Percentiles rank a stretch among this genome's conserved stretches.
phyloP scores from a whole-genome alignment of 805 yeast genomes.

The Wickerhamomyces queroliae region DNA sequence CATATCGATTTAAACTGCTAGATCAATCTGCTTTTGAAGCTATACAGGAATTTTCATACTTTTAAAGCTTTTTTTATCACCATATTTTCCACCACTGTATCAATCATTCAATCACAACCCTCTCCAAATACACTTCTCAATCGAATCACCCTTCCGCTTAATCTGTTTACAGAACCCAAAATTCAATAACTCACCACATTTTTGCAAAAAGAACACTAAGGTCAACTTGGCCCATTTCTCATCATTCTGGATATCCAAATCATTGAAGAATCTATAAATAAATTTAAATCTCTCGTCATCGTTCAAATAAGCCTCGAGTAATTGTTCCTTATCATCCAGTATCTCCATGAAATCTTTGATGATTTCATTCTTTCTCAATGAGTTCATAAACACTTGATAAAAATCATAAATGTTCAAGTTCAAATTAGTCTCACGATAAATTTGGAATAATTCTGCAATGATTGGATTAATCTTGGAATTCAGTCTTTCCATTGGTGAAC shows the following conservation, averaged over 20 bases:
- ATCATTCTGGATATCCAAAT: constrained; percentile 23
- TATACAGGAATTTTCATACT: no score
- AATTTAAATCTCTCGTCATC: constrained; percentile 22
- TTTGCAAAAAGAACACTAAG: constrained; percentile 70
- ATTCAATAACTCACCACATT: constrained; percentile 61
- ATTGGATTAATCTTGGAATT: constrained; percentile 43
- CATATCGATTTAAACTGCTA: no score
- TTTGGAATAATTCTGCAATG: constrained; percentile 50
- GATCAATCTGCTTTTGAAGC: no score
- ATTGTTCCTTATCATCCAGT: constrained; percentile 10
- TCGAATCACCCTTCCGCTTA: constrained; percentile 51
- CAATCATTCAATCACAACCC: constrained; percentile 38
- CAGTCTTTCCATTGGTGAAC: constrained; percentile 17
- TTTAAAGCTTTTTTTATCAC: not conserved
- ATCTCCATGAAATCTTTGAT: constrained; percentile 19
- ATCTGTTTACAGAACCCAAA: constrained; percentile 61
- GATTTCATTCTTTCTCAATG: constrained; percentile 30
- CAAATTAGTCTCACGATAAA: constrained; percentile 76
- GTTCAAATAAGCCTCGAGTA: constrained; percentile 15
- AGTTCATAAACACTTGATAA: constrained; percentile 52
- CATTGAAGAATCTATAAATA: constrained; percentile 23
- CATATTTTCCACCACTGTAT: not conserved
- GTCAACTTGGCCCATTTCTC: constrained; percentile 56
- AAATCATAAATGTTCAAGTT: constrained; percentile 64
- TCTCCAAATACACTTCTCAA: constrained; percentile 71